These are phyloP conservation scores for Oryza nivara DNA, from an alignment of 176 grass and related monocot genomes.

Conservation along the genomic window DNA sequence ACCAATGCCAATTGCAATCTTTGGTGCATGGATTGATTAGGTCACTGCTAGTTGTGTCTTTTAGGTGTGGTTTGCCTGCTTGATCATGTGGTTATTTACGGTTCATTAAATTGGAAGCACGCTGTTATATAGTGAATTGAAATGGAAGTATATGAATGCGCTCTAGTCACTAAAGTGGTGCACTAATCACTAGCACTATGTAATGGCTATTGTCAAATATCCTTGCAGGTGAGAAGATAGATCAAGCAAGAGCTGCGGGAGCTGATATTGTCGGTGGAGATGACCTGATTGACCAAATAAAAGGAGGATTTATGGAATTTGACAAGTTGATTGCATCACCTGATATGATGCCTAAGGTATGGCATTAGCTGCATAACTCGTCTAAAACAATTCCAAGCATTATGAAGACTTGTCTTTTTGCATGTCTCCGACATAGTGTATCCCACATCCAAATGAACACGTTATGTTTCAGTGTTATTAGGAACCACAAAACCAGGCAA, in stretches of 20 bases:
- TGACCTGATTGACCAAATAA: conserved; percentile 92
- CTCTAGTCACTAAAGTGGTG: not conserved
- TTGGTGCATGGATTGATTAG: not conserved
- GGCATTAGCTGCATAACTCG: conserved; percentile 31
- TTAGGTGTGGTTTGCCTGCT: not conserved
- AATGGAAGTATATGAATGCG: not conserved
- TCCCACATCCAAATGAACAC: not conserved
- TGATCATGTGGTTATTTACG: not conserved
- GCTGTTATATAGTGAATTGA: not conserved
- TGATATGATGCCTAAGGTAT: conserved; percentile 99
- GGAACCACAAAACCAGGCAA: not conserved
- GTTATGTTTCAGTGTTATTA: conserved; percentile 16
- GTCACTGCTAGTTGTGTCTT: not conserved
- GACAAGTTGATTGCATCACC: conserved; percentile 98
- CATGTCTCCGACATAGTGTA: not conserved
- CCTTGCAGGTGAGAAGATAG: conserved; percentile 87
- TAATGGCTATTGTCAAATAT: conserved; percentile 15
- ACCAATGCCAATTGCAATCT: conserved; percentile 10
- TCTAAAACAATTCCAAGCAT: conserved; percentile 33
- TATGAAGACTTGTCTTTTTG: not conserved
- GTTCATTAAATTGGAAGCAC: not conserved
- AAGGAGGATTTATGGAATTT: conserved; percentile 97
- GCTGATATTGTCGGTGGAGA: conserved; percentile 94
- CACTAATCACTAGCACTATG: conserved; percentile 1
- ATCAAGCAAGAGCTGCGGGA: conserved; percentile 89